These are phyloP conservation scores for Cordyceps sp. DNA, from an alignment of 2,329 filamentous ascomycete genomes.

Conservation along the genomic window DNA sequence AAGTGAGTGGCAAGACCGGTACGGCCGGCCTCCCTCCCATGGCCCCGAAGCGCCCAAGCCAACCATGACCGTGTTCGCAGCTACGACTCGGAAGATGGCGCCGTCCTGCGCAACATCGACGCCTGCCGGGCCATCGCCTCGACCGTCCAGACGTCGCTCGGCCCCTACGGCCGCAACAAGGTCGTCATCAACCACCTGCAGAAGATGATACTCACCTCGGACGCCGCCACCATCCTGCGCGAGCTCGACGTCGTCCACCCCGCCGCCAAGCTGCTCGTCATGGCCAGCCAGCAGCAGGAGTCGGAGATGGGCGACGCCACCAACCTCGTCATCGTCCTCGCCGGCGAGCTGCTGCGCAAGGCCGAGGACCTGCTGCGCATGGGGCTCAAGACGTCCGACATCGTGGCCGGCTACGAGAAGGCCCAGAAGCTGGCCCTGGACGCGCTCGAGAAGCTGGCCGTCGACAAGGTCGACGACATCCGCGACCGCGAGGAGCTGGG, in stretches of 20 bases:
- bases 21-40: neutral
- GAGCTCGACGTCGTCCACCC: conserved; percentile 98
- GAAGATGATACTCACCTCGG: conserved; percentile 98
- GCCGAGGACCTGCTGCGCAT: conserved; percentile 91
- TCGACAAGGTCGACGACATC: conserved; percentile 81
- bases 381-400: conserved; percentile 97
- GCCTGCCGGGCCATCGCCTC: conserved; percentile 90
- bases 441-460: conserved; percentile 69
- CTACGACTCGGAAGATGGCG: conserved; percentile 98
- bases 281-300: conserved; percentile 98
- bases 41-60: neutral
- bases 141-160: conserved; percentile 92
- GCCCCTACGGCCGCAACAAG: conserved; percentile 97
- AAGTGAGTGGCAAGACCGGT: conserved; percentile 44
- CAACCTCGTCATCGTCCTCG: conserved; percentile 90
- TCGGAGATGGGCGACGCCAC: conserved; percentile 98
- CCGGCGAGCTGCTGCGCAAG: conserved; percentile 90
- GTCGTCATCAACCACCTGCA: conserved; percentile 99
- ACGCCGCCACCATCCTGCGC: conserved; percentile 90
- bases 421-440: conserved; percentile 80
- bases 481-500: conserved; percentile 66
- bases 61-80: conserved; percentile 28
- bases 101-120: conserved; percentile 95
- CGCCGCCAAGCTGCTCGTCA: conserved; percentile 90
- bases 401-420: conserved; percentile 89